Base-by-base conservation (phyloP, 2,329 filamentous ascomycete genomes). In the Nemania sp. region DNA sequence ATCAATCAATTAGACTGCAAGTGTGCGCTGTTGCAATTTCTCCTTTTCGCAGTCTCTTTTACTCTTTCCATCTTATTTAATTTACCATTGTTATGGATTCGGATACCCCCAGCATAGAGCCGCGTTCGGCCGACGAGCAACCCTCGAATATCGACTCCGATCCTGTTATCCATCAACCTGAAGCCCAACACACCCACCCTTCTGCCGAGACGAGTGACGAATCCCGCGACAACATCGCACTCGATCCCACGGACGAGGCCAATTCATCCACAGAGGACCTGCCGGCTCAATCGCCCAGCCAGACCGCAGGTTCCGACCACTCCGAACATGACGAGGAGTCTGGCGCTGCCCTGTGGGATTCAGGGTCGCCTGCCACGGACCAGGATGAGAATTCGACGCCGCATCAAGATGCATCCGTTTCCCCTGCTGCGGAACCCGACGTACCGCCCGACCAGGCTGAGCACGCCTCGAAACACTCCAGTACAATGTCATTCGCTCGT, bases 401-500 rank as follows among this genome's bases (percentile, higher is more conserved):
- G 17, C 20, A 50, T 25, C 46, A 62, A 20, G 58, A 57, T 32
- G 56, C 56, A 29, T 17, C 25, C 12, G 43, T 6, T 9, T 2
- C 47, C 18, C 3, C 10, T 9, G 32, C 11, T 3, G 2, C 45
- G 25, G 47, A 49, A 6, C 40, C 40, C 17, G 17, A 43, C n/a
- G 57, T 17, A 17, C 29, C 43, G 17, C 20, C 35, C 11, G 43
- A 13, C 12, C 35, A 12, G 11, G 21, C 50, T 17, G 57, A 59
- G 9, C 74, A 76, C 18, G 68, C 74, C 17, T 77, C 79, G 25
- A 85, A 86, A 65, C 86, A 88, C 70, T 73, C 80, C 10, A 88
- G 85, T 72, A 85, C 81, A 49, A 80, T 83, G 71, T 89, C 87
- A 0, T 89, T 89, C 73, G 80, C 85, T 11, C 81, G 86, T 37